Conservation (phyloP, 352 stramenopile species). For the Halophytophthora polymorphica region DNA sequence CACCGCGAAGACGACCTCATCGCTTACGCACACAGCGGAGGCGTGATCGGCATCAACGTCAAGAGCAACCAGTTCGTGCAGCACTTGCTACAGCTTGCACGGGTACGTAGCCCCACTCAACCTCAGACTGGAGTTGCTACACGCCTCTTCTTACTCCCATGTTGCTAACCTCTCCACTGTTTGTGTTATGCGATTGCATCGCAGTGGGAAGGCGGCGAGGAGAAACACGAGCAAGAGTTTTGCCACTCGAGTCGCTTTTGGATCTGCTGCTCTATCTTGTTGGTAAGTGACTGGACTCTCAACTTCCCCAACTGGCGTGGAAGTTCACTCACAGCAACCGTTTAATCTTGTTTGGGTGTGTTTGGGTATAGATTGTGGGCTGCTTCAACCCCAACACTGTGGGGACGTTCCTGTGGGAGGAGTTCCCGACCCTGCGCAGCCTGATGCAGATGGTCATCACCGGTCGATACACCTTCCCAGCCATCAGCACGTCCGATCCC, state of each 20-base stretch:
- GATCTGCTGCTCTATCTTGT: conserved; percentile 81
- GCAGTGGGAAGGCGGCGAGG: conserved; percentile 44
- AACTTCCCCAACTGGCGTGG: too few relatives aligned
- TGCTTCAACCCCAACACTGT: conserved; percentile 81
- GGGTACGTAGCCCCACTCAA: conserved; percentile 29
- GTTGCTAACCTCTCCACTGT: neutral
- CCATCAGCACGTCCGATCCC: conserved; percentile 49
- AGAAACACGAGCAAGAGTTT: conserved; percentile 72
- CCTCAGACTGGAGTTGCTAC: neutral
- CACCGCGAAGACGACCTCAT: conserved; percentile 49
- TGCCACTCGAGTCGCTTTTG: conserved; percentile 79
- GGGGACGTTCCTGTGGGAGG: conserved; percentile 69
- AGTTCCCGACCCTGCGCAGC: conserved; percentile 67
- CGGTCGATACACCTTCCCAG: conserved; percentile 66
- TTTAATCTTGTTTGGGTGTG: neutral
- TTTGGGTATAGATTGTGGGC: conserved; percentile 30
- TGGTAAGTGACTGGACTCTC: conserved; percentile 36
- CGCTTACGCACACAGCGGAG: conserved; percentile 53
- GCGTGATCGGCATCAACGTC: conserved; percentile 69
- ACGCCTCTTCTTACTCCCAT: conserved; percentile 2
- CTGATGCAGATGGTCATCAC: conserved; percentile 89
- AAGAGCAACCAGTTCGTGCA: conserved; percentile 51
- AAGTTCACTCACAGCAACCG: neutral
- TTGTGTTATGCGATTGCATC: conserved; percentile 7
- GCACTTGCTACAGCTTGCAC: conserved; percentile 55